A percentile compares a stretch with the other conserved stretches of the same genome.
phyloP scores from a whole-genome alignment of 2,329 filamentous ascomycete genomes.

The Curvularia sp. region DNA sequence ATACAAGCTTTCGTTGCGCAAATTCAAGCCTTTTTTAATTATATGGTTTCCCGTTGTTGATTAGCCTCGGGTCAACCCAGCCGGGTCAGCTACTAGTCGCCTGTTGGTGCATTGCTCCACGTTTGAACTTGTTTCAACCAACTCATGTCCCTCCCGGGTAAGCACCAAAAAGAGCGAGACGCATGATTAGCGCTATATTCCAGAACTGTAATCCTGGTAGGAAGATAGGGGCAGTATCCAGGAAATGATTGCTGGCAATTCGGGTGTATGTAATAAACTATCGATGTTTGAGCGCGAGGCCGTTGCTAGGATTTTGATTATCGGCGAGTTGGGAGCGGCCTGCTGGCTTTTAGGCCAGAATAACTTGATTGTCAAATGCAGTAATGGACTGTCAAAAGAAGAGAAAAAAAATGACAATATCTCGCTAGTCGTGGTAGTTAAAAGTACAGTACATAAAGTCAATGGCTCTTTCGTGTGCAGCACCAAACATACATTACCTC shows the following conservation, averaged over 20 bases:
- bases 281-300: neutral
- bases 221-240: neutral
- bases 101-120: no score
- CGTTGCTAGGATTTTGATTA: neutral
- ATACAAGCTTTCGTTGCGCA: neutral
- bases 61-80: constrained; percentile 1
- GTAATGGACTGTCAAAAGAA: neutral
- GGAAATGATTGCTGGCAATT: neutral
- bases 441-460: neutral
- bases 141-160: neutral
- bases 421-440: neutral
- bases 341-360: neutral
- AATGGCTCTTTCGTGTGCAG: neutral
- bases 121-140: neutral
- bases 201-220: neutral
- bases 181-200: neutral
- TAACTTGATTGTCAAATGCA: neutral
- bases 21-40: neutral
- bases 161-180: neutral
- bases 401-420: neutral
- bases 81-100: no score
- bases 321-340: neutral
- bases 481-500: neutral
- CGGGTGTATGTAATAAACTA: neutral
- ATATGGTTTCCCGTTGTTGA: neutral